Conservation (phyloP, 225 moss, liverwort and hornwort genomes). For the Lunularia cruciata region DNA sequence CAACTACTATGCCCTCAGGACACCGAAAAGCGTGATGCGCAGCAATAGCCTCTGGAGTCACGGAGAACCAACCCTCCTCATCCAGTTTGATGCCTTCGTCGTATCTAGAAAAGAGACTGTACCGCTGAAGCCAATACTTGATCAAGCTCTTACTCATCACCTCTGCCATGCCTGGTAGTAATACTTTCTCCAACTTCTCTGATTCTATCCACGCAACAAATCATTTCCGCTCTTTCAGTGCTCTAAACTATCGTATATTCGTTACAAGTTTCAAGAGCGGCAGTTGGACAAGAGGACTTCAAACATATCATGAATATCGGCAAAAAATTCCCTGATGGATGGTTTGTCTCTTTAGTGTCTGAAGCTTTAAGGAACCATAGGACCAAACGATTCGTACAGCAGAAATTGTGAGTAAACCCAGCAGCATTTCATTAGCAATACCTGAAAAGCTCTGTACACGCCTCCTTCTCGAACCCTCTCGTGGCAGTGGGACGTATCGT, state of each 20-base stretch:
- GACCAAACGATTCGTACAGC: constrained; percentile 31
- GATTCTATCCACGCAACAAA: not conserved
- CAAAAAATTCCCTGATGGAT: no score
- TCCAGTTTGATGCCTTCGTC: constrained; percentile 91
- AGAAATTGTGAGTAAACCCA: not conserved
- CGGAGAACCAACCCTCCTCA: constrained; percentile 98
- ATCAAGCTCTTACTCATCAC: constrained; percentile 52
- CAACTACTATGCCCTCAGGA: constrained; percentile 62
- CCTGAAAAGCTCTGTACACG: constrained; percentile 31
- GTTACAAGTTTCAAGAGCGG: no score
- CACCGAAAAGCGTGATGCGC: constrained; percentile 80
- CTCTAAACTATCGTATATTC: not conserved
- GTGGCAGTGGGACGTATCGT: not conserved
- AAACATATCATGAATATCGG: no score
- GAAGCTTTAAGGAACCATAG: constrained; percentile 31
- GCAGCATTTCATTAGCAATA: not conserved
- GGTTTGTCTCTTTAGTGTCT: no score
- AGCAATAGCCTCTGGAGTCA: constrained; percentile 91
- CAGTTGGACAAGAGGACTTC: no score
- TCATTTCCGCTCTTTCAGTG: not conserved
- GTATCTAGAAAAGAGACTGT: constrained; percentile 70
- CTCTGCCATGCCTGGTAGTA: constrained; percentile 38
- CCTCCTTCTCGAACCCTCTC: constrained; percentile 24
- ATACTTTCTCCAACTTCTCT: constrained; percentile 21
- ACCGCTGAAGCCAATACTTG: constrained; percentile 89